Base-by-base conservation (phyloP, 177 flowering plant genomes). In the Vitis hybrid region DNA sequence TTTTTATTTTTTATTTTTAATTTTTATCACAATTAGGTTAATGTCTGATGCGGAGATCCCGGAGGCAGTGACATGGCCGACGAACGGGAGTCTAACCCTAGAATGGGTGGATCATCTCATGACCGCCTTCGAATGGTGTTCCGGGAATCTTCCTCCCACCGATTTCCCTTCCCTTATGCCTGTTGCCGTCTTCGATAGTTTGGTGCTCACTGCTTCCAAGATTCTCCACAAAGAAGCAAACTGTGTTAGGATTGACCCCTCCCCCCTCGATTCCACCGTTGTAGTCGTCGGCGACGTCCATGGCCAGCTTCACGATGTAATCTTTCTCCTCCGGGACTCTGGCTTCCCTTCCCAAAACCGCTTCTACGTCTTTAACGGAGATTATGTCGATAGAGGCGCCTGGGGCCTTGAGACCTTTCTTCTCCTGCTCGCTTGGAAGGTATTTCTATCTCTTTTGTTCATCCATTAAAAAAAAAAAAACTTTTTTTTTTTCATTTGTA, bases 371-470 rank as follows among this genome's bases (percentile, higher is more conserved):
- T 95, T 95, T 74, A 95, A 93, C 74, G 99, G 99, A 1, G 97
- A 95, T 84, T 95, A 95, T 70, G 99, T 95, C 1, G 99, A 95
- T 67, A 72, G 98, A 53, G 99, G 99, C 0, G 97, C 98, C 2
- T 95, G 99, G 98, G 98, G 99, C 22, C 87, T 95, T 10, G 99
- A 95, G 73, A 87, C 93, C 2, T 95, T 91, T 61, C 74, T 95
- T 22, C 71, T 92, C 2, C 77, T 95, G 61, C 70, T 95, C 72
- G 93, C 97, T 20, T 95, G 97, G 98, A 95, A 95, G 91, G 99
- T 89, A 77, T 14, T 33, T 12, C 22, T 57, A 29, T 53, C 39
- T 15, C 5, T 55, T 31, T 39, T 0, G 7, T 39, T 39, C 45
- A 39, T 39, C 45, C 45, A 6, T 7, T 5, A 6, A 6, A 39